Base-by-base conservation (phyloP, 2,329 filamentous ascomycete species). In the Fusarium sp. region DNA sequence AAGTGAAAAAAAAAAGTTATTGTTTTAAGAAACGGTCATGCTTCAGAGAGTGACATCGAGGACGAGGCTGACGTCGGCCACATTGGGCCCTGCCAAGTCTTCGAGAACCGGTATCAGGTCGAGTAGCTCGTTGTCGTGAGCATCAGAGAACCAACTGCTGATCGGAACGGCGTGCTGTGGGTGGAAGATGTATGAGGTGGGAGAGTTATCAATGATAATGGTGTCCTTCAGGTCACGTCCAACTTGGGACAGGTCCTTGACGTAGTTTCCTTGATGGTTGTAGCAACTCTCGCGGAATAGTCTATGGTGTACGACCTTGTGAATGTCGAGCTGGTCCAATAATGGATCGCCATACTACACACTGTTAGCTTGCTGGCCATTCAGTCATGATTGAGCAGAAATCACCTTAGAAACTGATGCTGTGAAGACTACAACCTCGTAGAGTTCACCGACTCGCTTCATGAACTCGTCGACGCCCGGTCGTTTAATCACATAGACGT, bases 111-210 rank as follows among this genome's bases (percentile, higher is more conserved):
- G 96, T 79, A 99, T 98, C 74, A 99, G 85, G 79, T 99, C 96
- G 75, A 99, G 86, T 66, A 99, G 87, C 85, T 99, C 96, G 81
- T 99, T 99, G 83, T 99, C 96, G 81, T 99, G 96, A 65, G 96
- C 96, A 81, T 99, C 96, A 71, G 94, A 97, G 83, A 99, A 99
- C 96, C 96, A 99, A 85, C 95, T 98, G 87, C 94, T 97, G 82
- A 99, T 99, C 25, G 96, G 96, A 48, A 99, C 95, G 63, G 96
- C 96, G 79, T 99, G 96, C 83, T 99, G 95, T 23, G 96, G 96
- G 78, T 99, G 96, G 87, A 99, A 99, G 75, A 99, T 98, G 83
- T 99, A 99, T 14, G 95, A 98, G 6, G 96, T 99, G 4, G 96
- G 96, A 45, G 96, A 98, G 81, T 99, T 99, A 83, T 99, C 96